Conservation (phyloP, 768 basidiomycete genomes). For the Melanogaster broomeanus region DNA sequence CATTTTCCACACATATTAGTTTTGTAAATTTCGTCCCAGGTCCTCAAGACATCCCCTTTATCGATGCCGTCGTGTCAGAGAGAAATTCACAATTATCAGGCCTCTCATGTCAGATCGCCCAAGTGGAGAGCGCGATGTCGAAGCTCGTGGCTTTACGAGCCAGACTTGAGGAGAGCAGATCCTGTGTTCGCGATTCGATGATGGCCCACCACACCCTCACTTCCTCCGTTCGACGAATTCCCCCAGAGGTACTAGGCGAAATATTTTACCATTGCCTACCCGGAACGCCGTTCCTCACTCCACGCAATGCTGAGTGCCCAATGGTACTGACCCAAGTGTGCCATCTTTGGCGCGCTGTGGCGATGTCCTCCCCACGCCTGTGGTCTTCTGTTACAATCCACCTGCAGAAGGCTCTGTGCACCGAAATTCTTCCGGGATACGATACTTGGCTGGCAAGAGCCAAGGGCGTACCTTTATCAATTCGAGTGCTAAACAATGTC, state of each 20-base stretch:
- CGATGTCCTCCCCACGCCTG: constrained; percentile 31
- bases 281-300: constrained; percentile 23
- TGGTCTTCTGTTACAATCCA: constrained; percentile 31
- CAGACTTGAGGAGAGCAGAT: constrained; percentile 17
- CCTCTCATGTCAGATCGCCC: constrained; percentile 19
- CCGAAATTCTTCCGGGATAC: constrained; percentile 18
- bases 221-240: constrained; percentile 19
- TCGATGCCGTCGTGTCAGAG: constrained; percentile 21
- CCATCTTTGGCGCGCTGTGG: constrained; percentile 31
- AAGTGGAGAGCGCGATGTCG: constrained; percentile 14
- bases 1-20: constrained; percentile 12
- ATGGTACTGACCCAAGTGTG: constrained; percentile 30
- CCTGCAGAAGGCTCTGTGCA: constrained; percentile 11
- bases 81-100: constrained; percentile 20
- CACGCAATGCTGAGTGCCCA: constrained; percentile 19
- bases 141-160: constrained; percentile 18
- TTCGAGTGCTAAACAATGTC: constrained; percentile 30
- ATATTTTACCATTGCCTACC: constrained; percentile 32
- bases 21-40: constrained; percentile 10
- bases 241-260: constrained; percentile 33
- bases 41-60: constrained; percentile 12
- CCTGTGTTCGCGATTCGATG: constrained; percentile 21
- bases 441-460: constrained; percentile 30
- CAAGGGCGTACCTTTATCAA: constrained; percentile 23
- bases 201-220: constrained; percentile 23